Base-by-base conservation (phyloP, 352 stramenopile species). In the Paralagenidium karlingii region DNA sequence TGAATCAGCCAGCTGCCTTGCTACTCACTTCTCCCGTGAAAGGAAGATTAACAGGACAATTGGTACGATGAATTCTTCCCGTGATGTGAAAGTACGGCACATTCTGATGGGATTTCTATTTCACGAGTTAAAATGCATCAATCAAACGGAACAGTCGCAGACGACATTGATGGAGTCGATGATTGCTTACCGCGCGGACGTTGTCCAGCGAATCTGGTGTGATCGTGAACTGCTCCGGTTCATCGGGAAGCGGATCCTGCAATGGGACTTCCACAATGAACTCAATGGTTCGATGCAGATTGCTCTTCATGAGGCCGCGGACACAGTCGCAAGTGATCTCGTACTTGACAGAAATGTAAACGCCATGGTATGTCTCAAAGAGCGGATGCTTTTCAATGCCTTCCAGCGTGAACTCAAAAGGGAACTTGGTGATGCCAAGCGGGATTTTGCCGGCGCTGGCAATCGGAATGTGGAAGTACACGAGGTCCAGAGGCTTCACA, bases 331-430 rank as follows among this genome's bases (percentile, higher is more conserved):
- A 79, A 1, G 62, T 60, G 36, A 96, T 88, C 44, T 84, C 69
- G 60, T 96, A 96, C 46, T 84, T 90, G 43, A 94, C 73, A 12
- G 70, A 92, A 11, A 96, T 63, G 50, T 95, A 94, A 5, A 94
- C 81, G 33, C 86, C 86, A 43, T 96, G 86, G 53, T 96, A 96
- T 9, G 84, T 94, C 49, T 96, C 86, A 34, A 87, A 77, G 24
- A 96, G 63, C 41, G 62, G 43, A 46, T 81, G 60, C 10, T 54
- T 53, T 32, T 83, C 62, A 36, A 81, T 78, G 27, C 63, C 63
- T 27, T 69, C 45, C 12, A 94, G 52, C 45, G 79, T 65, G 53
- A 94, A 94, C 57, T 92, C 77, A 25, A 96, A 96, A 8, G 82
- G 80, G 48, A 94, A 74, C 50, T 94, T 92, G 34, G 75, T 69